Conservation (phyloP, 2,329 filamentous ascomycete species). For the Paracoccidioides brasiliensis region DNA sequence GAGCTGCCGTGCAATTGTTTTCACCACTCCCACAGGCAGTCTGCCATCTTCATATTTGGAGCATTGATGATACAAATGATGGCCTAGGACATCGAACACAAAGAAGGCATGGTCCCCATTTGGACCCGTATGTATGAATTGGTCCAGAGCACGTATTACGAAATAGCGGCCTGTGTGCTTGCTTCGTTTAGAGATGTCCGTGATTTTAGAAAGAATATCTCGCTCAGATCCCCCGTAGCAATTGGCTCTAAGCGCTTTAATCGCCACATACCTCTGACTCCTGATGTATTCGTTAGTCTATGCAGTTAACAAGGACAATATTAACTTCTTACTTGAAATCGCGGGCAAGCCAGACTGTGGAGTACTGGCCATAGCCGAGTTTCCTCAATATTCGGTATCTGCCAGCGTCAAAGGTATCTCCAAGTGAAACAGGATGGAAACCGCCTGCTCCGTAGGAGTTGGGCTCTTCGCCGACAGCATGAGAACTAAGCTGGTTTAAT, state of each 20-base stretch:
- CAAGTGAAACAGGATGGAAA: conserved; percentile 78
- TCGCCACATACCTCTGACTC: conserved; percentile 13
- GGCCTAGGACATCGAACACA: conserved; percentile 17
- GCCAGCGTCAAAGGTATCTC: conserved; percentile 84
- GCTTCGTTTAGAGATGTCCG: conserved; percentile 8
- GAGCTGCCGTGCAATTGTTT: conserved; percentile 15
- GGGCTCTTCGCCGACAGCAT: conserved; percentile 53
- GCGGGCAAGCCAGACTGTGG: conserved; percentile 65
- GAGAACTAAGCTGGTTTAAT: background rate
- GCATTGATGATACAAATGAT: conserved; percentile 15
- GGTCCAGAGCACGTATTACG: conserved; percentile 13
- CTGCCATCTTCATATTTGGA: conserved; percentile 13
- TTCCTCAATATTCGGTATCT: conserved; percentile 87
- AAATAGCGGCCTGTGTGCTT: conserved; percentile 14
- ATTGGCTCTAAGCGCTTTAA: conserved; percentile 17
- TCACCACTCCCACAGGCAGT: conserved; percentile 14
- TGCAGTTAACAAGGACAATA: background rate
- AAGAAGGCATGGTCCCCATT: conserved; percentile 20
- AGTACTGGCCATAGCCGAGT: conserved; percentile 89
- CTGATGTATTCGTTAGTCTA: conserved; percentile 10
- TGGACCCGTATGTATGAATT: conserved; percentile 17
- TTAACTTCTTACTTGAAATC: conserved; percentile 47
- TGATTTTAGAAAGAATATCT: conserved; percentile 14
- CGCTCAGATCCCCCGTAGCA: conserved; percentile 15
- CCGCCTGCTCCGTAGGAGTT: conserved; percentile 93